Evolutionary conservation across 106 monocot species (phyloP), one percentile per base, ranked within the genome.

Genomic region (Phalaenopsis aphrodite): DNA sequence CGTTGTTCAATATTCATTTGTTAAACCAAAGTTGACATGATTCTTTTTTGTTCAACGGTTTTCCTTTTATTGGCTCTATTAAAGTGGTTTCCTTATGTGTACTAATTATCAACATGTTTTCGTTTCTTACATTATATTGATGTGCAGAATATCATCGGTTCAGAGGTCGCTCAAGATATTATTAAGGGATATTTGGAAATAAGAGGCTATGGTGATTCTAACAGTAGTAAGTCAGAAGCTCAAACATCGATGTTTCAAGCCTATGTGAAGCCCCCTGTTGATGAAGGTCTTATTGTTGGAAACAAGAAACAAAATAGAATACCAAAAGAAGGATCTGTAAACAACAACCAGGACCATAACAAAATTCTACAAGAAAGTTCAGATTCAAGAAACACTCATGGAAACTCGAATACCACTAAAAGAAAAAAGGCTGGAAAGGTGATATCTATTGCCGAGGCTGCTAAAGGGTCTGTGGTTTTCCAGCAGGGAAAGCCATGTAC

Each of bases 121-220:
- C 37, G 37, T 19, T 45, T 7, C 48, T 68, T 18, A 24, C 21
- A 5, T 45, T 56, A 75, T 77, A 11, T 55, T 73, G 38, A 71
- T 77, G 38, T 86, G 72, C 92, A 98, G 98, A 98, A 98, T 85
- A 95, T 99, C 30, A 87, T 99, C 71, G 99, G 99, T 12, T 80
- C 75, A 17, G 95, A 93, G 78, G 85, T 91, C 77, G 88, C 91
- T 83, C 76, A 81, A 76, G 81, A 80, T 48, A 66, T 95, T 14
- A 89, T 91, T 75, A 90, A 84, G 56, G 91, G 89, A 78, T 99
- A 99, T 81, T 52, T 99, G 84, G 84, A 78, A 67, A 94, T 78
- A 82, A 87, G 99, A 82, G 93, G 93, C n/a, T 84, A 84, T 75
- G 81, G 80, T 18, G 81, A 82, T 82, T 76, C 87, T 52, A 79